phyloP scores from a whole-genome alignment of 1,139 yeast species.

The Suhomyces kunorum region DNA sequence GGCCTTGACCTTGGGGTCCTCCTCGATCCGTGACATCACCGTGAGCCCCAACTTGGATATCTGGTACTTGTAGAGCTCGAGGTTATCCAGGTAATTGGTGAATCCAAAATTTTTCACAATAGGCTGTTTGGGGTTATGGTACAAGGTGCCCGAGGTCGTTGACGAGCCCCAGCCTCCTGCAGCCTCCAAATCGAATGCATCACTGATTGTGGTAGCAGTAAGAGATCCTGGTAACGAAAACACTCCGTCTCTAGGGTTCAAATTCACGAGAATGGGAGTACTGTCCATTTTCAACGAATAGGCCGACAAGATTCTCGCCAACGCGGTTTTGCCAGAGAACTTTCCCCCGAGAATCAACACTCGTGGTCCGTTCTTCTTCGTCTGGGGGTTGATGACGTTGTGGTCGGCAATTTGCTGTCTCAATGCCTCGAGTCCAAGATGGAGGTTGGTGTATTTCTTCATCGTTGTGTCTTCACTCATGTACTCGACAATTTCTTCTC shows the following conservation, averaged over 20 bases:
- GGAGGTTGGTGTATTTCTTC: conserved; percentile 65
- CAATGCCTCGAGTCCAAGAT: conserved; percentile 70
- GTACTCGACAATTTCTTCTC: conserved; percentile 53
- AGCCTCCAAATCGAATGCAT: conserved; percentile 74
- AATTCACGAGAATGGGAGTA: conserved; percentile 70
- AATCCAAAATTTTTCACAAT: conserved; percentile 79
- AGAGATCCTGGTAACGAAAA: conserved; percentile 84
- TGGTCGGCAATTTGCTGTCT: conserved; percentile 43
- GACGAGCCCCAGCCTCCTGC: conserved; percentile 78
- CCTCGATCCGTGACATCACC: conserved; percentile 56
- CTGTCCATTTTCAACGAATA: conserved; percentile 76
- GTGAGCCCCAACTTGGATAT: conserved; percentile 60
- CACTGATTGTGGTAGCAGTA: conserved; percentile 82
- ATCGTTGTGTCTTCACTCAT: conserved; percentile 70
- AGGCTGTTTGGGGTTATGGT: conserved; percentile 85
- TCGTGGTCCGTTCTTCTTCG: conserved; percentile 52
- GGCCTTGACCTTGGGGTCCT: conserved; percentile 52
- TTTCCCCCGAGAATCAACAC: conserved; percentile 74
- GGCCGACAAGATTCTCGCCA: conserved; percentile 67
- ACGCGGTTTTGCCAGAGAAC: conserved; percentile 75
- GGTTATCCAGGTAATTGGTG: conserved; percentile 58
- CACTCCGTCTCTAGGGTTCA: conserved; percentile 79
- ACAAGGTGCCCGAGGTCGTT: conserved; percentile 83
- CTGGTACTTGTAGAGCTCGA: conserved; percentile 58
- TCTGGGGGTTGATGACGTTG: conserved; percentile 21